phyloP scores from a whole-genome alignment of 768 basidiomycete species.

The Chalciporus pseudorubinellus region DNA sequence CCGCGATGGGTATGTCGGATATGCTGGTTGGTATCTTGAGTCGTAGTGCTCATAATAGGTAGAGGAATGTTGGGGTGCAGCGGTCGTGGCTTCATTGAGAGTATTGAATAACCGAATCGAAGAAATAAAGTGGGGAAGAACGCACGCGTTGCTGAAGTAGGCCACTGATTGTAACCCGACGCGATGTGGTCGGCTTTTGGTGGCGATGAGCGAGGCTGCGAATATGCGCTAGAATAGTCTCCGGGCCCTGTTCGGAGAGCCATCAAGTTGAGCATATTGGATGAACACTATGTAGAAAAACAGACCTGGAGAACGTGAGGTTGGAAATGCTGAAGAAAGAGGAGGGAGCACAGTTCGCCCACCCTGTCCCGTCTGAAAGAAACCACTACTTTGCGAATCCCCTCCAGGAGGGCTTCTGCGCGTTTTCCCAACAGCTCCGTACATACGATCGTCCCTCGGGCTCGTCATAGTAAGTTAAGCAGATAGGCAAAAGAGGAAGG shows the following conservation, averaged over 20 bases:
- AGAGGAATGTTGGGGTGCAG: constrained; percentile 47
- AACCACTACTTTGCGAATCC: constrained; percentile 56
- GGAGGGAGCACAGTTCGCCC: constrained; percentile 87
- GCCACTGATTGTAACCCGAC: constrained; percentile 48
- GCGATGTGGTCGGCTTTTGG: constrained; percentile 56
- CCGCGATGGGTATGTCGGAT: constrained; percentile 47
- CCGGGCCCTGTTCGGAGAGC: constrained; percentile 59
- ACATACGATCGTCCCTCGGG: constrained; percentile 71
- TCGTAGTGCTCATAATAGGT: constrained; percentile 58
- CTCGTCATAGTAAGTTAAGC: constrained; percentile 62
- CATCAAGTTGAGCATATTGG: constrained; percentile 57
- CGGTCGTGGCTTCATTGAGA: constrained; percentile 25
- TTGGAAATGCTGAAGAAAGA: constrained; percentile 81
- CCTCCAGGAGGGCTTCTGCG: constrained; percentile 66
- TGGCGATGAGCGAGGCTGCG: constrained; percentile 64
- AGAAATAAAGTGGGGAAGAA: constrained; percentile 20
- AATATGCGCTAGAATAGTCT: constrained; percentile 55
- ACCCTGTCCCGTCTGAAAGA: constrained; percentile 82
- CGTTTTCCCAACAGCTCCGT: constrained; percentile 59
- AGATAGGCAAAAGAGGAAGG: constrained; percentile 57
- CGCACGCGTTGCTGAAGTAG: constrained; percentile 31
- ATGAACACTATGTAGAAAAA: constrained; percentile 55
- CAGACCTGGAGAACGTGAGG: constrained; percentile 89
- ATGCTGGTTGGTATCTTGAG: constrained; percentile 44
- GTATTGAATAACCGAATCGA: constrained; percentile 1